Base-by-base conservation (phyloP, 371 early-diverging fungal genomes). In the Zopfochytrium polystomum region DNA sequence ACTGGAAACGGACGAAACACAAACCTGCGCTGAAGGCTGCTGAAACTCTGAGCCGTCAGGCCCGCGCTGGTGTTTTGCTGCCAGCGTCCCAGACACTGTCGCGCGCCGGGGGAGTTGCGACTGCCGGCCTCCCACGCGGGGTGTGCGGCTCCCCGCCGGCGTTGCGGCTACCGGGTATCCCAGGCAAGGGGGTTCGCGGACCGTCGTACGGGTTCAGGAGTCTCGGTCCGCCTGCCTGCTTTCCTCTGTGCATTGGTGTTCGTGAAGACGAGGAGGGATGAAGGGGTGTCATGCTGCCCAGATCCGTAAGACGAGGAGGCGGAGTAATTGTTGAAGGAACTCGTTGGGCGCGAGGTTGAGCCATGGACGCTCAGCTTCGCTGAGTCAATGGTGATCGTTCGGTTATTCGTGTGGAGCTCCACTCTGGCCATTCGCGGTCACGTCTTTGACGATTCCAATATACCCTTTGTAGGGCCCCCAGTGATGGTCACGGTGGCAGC, bases 371-470 rank as follows among this genome's bases (percentile, higher is more conserved):
- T n/a, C n/a, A n/a, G n/a, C n/a, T n/a, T n/a, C n/a, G n/a, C n/a
- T n/a, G n/a, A n/a, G n/a, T n/a, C n/a, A n/a, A n/a, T n/a, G n/a
- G n/a, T n/a, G n/a, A n/a, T n/a, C n/a, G n/a, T n/a, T n/a, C n/a
- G n/a, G n/a, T n/a, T 65, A 82, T 68, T 64, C n/a, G 97, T 92
- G 72, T 94, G 95, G 27, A 99, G 82, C 74, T 98, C 97, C 2
- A 99, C 90, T 38, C 97, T 84, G 0, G 58, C 80, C 82, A 6
- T 74, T 75, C 58, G 82, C 84, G n/a, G n/a, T n/a, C n/a, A n/a
- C n/a, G n/a, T n/a, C n/a, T n/a, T n/a, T n/a, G n/a, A n/a, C n/a
- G n/a, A n/a, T n/a, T n/a, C n/a, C n/a, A n/a, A n/a, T n/a, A n/a
- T n/a, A n/a, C n/a, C n/a, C n/a, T n/a, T n/a, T n/a, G n/a, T n/a